phyloP scores from a whole-genome alignment of 2,329 filamentous ascomycete species.

The Thelonectria discophora region DNA sequence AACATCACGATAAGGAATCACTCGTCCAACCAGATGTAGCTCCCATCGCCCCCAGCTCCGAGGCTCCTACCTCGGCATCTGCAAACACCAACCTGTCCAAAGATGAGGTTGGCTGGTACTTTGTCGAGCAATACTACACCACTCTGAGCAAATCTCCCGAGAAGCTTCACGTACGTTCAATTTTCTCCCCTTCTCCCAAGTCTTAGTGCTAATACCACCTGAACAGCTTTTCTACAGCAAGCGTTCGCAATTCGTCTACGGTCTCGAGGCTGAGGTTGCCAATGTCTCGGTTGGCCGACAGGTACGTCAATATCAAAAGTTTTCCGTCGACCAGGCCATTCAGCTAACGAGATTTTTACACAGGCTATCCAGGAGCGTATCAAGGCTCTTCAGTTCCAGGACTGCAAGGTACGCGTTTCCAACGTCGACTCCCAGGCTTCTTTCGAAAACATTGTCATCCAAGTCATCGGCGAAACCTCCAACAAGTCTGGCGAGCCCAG shows the following conservation, averaged over 20 bases:
- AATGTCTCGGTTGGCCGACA: slow-evolving; percentile 86
- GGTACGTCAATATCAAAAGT: slow-evolving; percentile 56
- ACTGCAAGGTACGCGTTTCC: slow-evolving; percentile 97
- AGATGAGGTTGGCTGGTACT: slow-evolving; percentile 99
- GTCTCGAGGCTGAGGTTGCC: slow-evolving; percentile 88
- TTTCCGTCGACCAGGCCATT: background rate
- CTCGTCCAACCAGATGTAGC: slow-evolving; percentile 50
- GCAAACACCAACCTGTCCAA: slow-evolving; percentile 67
- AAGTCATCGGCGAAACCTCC: slow-evolving; percentile 97
- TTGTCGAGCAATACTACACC: slow-evolving; percentile 99
- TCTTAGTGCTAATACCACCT: slow-evolving; percentile 21
- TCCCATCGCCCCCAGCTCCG: slow-evolving; percentile 46
- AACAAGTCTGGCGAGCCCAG: slow-evolving; percentile 91
- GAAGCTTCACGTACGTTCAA: slow-evolving; percentile 78
- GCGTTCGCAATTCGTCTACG: slow-evolving; percentile 92
- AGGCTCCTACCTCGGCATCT: slow-evolving; percentile 45
- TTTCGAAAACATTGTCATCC: slow-evolving; percentile 92
- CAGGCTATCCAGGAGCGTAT: slow-evolving; percentile 95
- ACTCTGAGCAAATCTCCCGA: slow-evolving; percentile 94
- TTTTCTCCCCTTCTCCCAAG: background rate
- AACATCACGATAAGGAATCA: slow-evolving; percentile 53
- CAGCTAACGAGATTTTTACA: slow-evolving; percentile 24
- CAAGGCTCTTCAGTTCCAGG: slow-evolving; percentile 90
- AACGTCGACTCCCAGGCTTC: slow-evolving; percentile 98
- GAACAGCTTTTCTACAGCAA: slow-evolving; percentile 90